Conservation (phyloP, 768 basidiomycete genomes). For the Lyophyllum semitale region DNA sequence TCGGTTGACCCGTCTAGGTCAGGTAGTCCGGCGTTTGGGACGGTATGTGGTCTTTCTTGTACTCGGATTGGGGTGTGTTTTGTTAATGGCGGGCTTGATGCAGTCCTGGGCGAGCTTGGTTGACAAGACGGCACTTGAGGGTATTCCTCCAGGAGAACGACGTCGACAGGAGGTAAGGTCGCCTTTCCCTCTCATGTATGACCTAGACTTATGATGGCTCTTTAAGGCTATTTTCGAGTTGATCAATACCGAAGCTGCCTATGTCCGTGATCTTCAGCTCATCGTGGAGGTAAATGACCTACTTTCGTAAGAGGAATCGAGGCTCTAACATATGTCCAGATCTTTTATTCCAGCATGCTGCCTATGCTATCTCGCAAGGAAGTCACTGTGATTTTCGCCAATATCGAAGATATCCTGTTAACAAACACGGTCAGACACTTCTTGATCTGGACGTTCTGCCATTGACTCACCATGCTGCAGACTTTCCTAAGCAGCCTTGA, state of each 20-base stretch:
- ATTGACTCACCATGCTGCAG: constrained; percentile 31
- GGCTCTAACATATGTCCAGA: constrained; percentile 40
- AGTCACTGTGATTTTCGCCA: constrained; percentile 83
- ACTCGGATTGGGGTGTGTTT: neutral
- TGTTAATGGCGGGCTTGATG: neutral
- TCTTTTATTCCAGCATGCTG: constrained; percentile 84
- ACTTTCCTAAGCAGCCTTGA: constrained; percentile 87
- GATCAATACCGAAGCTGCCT: constrained; percentile 86
- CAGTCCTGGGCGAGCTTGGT: constrained; percentile 94
- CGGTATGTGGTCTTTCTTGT: constrained; percentile 40
- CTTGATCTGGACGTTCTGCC: neutral
- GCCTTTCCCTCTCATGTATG: neutral
- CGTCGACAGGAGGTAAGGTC: constrained; percentile 79
- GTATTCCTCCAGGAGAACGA: constrained; percentile 76
- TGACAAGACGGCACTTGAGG: constrained; percentile 80
- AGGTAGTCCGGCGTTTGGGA: constrained; percentile 67
- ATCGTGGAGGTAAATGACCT: constrained; percentile 73
- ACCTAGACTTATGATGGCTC: neutral
- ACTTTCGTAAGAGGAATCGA: neutral
- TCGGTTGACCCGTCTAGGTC: constrained; percentile 39
- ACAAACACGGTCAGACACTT: constrained; percentile 71
- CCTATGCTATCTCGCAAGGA: constrained; percentile 74
- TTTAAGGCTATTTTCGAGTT: constrained; percentile 88
- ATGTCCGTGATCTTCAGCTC: constrained; percentile 89
- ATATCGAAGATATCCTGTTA: constrained; percentile 89